phyloP scores from a whole-genome alignment of 352 stramenopile species.

The Globisporangium nodosum region DNA sequence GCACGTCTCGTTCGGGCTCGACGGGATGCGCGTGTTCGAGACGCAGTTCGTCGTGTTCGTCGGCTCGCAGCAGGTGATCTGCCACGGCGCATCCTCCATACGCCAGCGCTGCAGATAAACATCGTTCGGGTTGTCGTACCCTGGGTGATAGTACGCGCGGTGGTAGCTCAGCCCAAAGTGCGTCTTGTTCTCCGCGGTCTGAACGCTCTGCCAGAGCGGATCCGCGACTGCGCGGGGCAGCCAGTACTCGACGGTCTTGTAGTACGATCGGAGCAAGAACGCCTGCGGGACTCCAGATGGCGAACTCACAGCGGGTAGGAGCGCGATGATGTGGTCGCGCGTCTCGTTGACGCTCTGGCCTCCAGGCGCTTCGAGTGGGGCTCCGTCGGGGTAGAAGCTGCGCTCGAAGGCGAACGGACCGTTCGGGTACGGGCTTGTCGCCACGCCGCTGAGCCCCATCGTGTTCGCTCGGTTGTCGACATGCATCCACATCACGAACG shows the following conservation, averaged over 20 bases:
- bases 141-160: constrained; percentile 89
- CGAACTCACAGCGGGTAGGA: constrained; percentile 22
- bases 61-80: constrained; percentile 84
- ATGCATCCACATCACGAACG: constrained; percentile 97
- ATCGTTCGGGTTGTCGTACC: constrained; percentile 96
- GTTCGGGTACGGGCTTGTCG: constrained; percentile 83
- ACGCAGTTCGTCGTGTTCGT: constrained; percentile 55
- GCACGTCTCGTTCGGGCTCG: constrained; percentile 26
- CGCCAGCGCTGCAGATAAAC: constrained; percentile 96
- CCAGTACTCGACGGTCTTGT: constrained; percentile 93
- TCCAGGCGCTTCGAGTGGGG: constrained; percentile 62
- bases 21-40: constrained; percentile 33
- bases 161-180: constrained; percentile 96
- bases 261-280: constrained; percentile 94
- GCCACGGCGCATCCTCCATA: constrained; percentile 91
- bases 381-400: constrained; percentile 91
- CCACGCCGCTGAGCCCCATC: constrained; percentile 89
- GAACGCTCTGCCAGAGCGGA: constrained; percentile 95
- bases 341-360: constrained; percentile 90
- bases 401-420: constrained; percentile 90
- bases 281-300: constrained; percentile 31
- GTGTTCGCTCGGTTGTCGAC: constrained; percentile 86
- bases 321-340: constrained; percentile 89
- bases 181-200: constrained; percentile 48
- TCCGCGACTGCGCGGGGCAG: constrained; percentile 95